Conservation (phyloP, 2,329 filamentous ascomycete species). For the Talaromyces funiculosus region DNA sequence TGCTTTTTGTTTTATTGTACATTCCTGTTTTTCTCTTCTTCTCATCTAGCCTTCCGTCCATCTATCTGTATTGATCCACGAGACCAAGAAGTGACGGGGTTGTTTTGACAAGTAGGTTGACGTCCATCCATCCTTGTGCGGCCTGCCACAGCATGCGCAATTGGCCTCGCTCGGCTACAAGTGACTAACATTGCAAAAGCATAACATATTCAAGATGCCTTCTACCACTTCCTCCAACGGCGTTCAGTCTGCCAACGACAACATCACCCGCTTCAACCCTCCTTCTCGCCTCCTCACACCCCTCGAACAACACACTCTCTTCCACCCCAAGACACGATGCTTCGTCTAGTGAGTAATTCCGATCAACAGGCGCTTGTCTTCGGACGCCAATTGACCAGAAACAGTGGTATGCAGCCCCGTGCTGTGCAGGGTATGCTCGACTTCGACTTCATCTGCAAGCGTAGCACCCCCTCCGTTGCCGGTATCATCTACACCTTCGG, state of each 20-base stretch:
- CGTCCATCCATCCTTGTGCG: neutral
- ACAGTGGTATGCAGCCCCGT: conserved; percentile 85
- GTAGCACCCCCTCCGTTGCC: conserved; percentile 88
- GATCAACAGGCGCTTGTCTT: neutral
- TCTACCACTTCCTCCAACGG: conserved; percentile 48
- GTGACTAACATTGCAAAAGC: neutral
- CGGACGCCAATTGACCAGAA: conserved; percentile 22
- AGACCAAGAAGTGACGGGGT: conserved; percentile 5
- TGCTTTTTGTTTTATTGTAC: neutral
- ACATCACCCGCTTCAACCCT: conserved; percentile 92
- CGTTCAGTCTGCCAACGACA: conserved; percentile 81
- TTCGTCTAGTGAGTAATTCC: conserved; percentile 74
- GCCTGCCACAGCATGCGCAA: neutral
- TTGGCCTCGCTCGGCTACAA: too few relatives aligned
- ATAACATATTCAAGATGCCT: conserved; percentile 47
- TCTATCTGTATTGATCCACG: neutral
- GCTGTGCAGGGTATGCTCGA: conserved; percentile 92
- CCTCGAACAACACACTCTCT: conserved; percentile 74
- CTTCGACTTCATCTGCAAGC: conserved; percentile 99
- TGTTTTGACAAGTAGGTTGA: conserved; percentile 1
- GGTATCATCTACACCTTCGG: conserved; percentile 99
- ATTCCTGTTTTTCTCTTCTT: conserved; percentile 2
- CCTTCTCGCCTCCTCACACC: conserved; percentile 90
- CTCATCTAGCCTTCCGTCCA: neutral
- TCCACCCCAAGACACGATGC: conserved; percentile 99